Evolutionary conservation across 225 moss, liverwort and hornwort species (phyloP), one percentile per base, ranked within the genome.

Genomic region (Marchantia paleacea): DNA sequence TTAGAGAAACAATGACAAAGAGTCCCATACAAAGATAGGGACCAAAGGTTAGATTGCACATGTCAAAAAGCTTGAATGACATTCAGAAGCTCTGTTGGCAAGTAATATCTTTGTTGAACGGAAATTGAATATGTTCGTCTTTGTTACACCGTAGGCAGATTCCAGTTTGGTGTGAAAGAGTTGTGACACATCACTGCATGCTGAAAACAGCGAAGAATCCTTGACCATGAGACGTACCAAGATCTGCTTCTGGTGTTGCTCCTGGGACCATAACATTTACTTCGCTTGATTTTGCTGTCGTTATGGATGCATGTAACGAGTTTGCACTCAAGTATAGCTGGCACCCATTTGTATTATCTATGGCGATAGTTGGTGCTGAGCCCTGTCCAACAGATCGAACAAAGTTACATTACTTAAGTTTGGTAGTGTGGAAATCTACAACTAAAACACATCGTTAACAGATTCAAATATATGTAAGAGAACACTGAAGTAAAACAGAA

Each of bases 281-380:
- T 81, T 95, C 95, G 89, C 95, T 99, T 12, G 99, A 99, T 82
- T 99, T 99, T 6, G 99, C 99, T 64, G 99, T 99, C 28, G 99
- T 95, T 81, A 99, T 87, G 19, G 95, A 90, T 66, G 99, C 92
- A 31, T 82, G 79, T 65, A 94, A 61, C 30, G 94, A 90, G 30
- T 20, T 85, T 80, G 82, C 83, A 81, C 92, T 92, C 66, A 99
- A 83, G 84, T 92, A 99, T 0, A 99, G 85, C 82, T 92, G 99
- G 87, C 95, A 99, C 64, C 94, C 95, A 77, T 92, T 92, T 70
- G 95, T 94, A 72, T 95, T 99, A 79, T 99, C 99, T 55, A 99
- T 80, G 54, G 99, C 81, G 81, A 99, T 92, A 47, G 95, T 91
- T 76, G 99, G 99, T 78, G 99, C 91, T 73, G 88, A 84, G 53